A percentile compares a stretch with the other conserved stretches of the same genome.
These are phyloP conservation scores for Collybia mongolica DNA, from an alignment of 768 basidiomycete genomes.

Conservation along the genomic window DNA sequence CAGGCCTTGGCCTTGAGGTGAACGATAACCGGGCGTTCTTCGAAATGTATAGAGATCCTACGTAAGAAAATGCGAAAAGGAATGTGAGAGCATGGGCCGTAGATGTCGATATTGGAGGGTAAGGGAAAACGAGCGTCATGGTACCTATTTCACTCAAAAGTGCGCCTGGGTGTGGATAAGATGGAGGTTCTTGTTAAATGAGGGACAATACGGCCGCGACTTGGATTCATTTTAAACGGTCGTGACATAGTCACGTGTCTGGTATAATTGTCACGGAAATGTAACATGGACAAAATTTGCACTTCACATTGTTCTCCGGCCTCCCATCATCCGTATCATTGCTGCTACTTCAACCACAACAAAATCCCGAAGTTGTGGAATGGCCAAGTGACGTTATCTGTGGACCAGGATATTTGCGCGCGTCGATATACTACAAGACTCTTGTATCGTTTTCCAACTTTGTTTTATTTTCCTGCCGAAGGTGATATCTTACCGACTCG, in stretches of 20 bases:
- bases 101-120: constrained; percentile 26
- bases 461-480: too few species aligned
- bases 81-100: constrained; percentile 56
- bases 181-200: background rate
- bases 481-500: too few species aligned
- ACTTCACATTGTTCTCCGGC: too few species aligned
- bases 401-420: too few species aligned
- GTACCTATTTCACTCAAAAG: background rate
- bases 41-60: constrained; percentile 80
- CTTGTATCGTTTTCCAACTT: too few species aligned
- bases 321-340: too few species aligned
- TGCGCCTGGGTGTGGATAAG: background rate
- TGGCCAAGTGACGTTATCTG: too few species aligned
- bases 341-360: too few species aligned
- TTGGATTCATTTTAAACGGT: background rate
- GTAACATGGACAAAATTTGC: background rate
- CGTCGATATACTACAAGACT: too few species aligned
- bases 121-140: constrained; percentile 24
- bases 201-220: constrained; percentile 5
- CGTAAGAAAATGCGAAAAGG: constrained; percentile 65
- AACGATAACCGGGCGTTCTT: constrained; percentile 62
- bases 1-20: constrained; percentile 25
- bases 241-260: background rate
- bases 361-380: too few species aligned
- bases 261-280: background rate